Evolutionary conservation across 257 asterid genomes (phyloP), one percentile per base, ranked within the genome.

Genomic region (Ocimum tenuiflorum): DNA sequence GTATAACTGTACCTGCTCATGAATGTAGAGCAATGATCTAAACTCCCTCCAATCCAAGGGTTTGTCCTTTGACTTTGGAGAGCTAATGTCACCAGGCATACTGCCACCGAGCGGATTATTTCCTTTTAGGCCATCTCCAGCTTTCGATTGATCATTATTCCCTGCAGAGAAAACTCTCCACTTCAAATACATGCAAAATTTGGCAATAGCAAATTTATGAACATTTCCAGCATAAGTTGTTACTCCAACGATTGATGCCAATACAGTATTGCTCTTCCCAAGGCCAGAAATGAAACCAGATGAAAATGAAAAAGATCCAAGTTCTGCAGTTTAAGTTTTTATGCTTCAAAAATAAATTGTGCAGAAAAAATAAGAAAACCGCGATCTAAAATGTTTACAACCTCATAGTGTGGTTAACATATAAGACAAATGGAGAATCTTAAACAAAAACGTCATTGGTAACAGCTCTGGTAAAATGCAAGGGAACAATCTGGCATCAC

Each of bases 11-110:
- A 83, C 86, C 86, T 78, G 82, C 82, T 83, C 89, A 68, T 78
- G 77, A 49, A 53, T 45, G 96, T 89, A 92, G 73, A 87, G 94
- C 61, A 69, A 68, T 24, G 89, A 81, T 78, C 89, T 73, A 38
- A 83, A 83, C 59, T 83, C 89, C 73, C 89, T 83, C 89, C 89
- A 83, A 64, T 83, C 82, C 79, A 83, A 79, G 42, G 95, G 88
- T 69, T 89, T 87, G 66, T 18, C 77, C 41, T 77, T 83, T 54
- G 87, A 50, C 61, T 81, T 83, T 55, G 74, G 85, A 11, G 86
- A 72, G 67, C 82, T 69, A 52, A 73, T 51, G 58, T 82, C 81
- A 19, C 79, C 79, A 42, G 89, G 72, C 71, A 72, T 73, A 61
- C 84, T 80, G 58, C 67, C 79, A 71, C 78, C 88, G 41, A 89